phyloP scores from a whole-genome alignment of 1,139 yeast genomes.

The Fermentozyma sake region DNA sequence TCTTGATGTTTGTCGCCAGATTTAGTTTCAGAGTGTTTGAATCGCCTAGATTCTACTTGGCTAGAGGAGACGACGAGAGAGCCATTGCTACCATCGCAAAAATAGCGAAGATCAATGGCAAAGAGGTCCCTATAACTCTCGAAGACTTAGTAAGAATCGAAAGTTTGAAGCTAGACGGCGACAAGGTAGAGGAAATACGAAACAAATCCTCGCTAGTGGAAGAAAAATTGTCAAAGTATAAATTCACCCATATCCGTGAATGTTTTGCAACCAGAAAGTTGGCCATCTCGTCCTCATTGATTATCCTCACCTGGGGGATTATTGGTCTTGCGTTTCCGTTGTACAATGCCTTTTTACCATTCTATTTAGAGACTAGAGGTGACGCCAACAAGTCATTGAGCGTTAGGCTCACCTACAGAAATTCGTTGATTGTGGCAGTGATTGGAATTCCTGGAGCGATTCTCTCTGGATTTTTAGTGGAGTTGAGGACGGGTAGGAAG shows the following conservation, averaged over 20 bases:
- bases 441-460: slow-evolving; percentile 41
- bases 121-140: slow-evolving; percentile 20
- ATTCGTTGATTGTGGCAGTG: slow-evolving; percentile 37
- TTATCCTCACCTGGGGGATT: slow-evolving; percentile 39
- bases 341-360: slow-evolving; percentile 42
- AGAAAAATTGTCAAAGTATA: slow-evolving; percentile 24
- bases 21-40: slow-evolving; percentile 35
- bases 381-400: slow-evolving; percentile 27
- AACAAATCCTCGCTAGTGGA: slow-evolving; percentile 17
- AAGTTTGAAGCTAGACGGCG: slow-evolving; percentile 7
- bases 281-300: slow-evolving; percentile 30
- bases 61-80: slow-evolving; percentile 32
- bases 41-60: slow-evolving; percentile 36
- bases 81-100: slow-evolving; percentile 33
- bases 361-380: slow-evolving; percentile 33
- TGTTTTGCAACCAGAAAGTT: slow-evolving; percentile 33
- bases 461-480: slow-evolving; percentile 36
- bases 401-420: slow-evolving; percentile 34
- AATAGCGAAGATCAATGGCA: slow-evolving; percentile 33
- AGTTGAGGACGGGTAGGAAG: slow-evolving; percentile 36
- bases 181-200: slow-evolving; percentile 1
- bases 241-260: slow-evolving; percentile 28
- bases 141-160: slow-evolving; percentile 30
- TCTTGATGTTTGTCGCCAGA: slow-evolving; percentile 32
- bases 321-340: slow-evolving; percentile 44